Evolutionary conservation across 495 filamentous ascomycete species (phyloP).

Genomic region (Ramalina peruviana): DNA sequence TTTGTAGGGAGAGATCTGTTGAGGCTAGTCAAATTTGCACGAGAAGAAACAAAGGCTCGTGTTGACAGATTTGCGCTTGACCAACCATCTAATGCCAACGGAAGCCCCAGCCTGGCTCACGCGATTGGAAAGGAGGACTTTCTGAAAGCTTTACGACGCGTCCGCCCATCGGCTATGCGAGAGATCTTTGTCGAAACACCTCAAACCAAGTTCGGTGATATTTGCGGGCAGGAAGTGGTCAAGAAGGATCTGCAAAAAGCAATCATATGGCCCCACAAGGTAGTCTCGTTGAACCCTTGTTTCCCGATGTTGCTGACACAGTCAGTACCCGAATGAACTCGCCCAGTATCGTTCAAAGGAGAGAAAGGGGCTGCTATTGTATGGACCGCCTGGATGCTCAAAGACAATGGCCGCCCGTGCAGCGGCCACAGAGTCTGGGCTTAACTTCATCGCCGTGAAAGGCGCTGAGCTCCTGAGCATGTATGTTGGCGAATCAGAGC

Average conservation of each 20-base stretch:
- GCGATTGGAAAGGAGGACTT: conserved; percentile 37
- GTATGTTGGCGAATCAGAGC: conserved; percentile 96
- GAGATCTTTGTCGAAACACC: conserved; percentile 83
- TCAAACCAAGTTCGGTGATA: conserved; percentile 75
- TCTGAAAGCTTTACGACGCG: conserved; percentile 36
- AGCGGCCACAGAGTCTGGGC: conserved; percentile 76
- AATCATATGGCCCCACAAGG: conserved; percentile 52
- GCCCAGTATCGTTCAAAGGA: conserved; percentile 46
- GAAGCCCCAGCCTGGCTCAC: conserved; percentile 2
- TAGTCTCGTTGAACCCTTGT: conserved; percentile 16
- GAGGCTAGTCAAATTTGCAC: conserved; percentile 30
- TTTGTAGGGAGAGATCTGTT: conserved; percentile 54
- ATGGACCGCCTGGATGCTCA: conserved; percentile 90
- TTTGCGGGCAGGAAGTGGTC: conserved; percentile 74
- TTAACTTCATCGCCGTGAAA: conserved; percentile 93
- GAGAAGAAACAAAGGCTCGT: conserved; percentile 29
- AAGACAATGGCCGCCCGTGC: conserved; percentile 92
- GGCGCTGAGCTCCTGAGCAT: conserved; percentile 92
- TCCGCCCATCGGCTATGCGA: conserved; percentile 74
- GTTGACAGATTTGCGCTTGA: conserved; percentile 8
- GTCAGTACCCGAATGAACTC: conserved; percentile 45
- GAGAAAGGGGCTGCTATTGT: conserved; percentile 75
- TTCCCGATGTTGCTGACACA: not conserved
- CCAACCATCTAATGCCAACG: conserved; percentile 1
- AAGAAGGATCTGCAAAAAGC: conserved; percentile 54